Percentiles rank a stretch among this genome's conserved stretches.
These are phyloP conservation scores for Pythium aphanidermatum DNA, from an alignment of 352 stramenopile genomes.

Conservation along the genomic window DNA sequence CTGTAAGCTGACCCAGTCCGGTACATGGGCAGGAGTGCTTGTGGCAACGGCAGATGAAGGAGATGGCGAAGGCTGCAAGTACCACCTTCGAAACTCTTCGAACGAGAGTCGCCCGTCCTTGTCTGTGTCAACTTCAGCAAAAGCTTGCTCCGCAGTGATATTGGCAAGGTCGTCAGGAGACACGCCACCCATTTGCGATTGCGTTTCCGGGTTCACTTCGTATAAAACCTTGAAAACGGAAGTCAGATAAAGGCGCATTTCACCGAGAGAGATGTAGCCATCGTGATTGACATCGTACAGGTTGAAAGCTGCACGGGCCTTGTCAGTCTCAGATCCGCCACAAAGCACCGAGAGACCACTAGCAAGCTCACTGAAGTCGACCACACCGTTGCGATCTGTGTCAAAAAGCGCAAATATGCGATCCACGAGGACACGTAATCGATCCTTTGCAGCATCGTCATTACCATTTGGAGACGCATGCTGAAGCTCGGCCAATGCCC, in stretches of 20 bases:
- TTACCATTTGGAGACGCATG: conserved; percentile 14
- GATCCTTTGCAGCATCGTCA: conserved; percentile 25
- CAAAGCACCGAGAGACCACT: conserved; percentile 78
- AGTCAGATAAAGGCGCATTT: conserved; percentile 82
- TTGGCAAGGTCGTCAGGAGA: conserved; percentile 61
- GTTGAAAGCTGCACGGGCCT: conserved; percentile 76
- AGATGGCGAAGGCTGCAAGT: conserved; percentile 57
- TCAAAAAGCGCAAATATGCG: conserved; percentile 82
- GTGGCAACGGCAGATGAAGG: too few species aligned
- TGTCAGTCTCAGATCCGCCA: conserved; percentile 57
- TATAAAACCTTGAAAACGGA: conserved; percentile 87
- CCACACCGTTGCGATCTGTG: conserved; percentile 65
- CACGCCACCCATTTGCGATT: conserved; percentile 50
- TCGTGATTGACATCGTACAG: conserved; percentile 88
- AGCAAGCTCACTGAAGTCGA: conserved; percentile 79
- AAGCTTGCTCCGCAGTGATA: conserved; percentile 77
- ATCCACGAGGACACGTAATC: conserved; percentile 58
- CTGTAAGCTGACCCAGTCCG: conserved; percentile 68
- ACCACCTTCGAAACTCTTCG: conserved; percentile 80
- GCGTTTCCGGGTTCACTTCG: conserved; percentile 65
- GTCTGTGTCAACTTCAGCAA: conserved; percentile 70
- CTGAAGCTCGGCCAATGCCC: conserved; percentile 53
- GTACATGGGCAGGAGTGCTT: conserved; percentile 19
- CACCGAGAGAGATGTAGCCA: conserved; percentile 75
- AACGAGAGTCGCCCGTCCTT: conserved; percentile 78